Evolutionary conservation across 768 basidiomycete genomes (phyloP), one percentile per base, ranked within the genome.

Genomic region (Hygrocybe punicea): DNA sequence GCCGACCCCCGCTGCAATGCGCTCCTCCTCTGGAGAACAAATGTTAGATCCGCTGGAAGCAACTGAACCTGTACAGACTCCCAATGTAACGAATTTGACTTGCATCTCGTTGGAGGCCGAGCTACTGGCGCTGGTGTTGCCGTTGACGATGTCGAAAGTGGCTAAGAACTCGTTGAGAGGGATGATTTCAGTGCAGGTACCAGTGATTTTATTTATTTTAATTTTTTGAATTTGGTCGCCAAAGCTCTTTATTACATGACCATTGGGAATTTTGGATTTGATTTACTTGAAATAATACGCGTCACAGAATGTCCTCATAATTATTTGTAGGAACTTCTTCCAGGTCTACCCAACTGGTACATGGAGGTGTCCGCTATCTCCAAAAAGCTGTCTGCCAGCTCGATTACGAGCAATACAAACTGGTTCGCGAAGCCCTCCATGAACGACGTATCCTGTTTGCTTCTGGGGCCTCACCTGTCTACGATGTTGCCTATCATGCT

Each of bases 391-490:
- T n/a, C n/a, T n/a, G n/a, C n/a, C n/a, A n/a, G n/a, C n/a, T n/a
- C n/a, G n/a, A n/a, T n/a, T n/a, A n/a, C n/a, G n/a, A n/a, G n/a
- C 21, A 65, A 92, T n/a, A n/a, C n/a, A n/a, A n/a, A n/a, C n/a
- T n/a, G n/a, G n/a, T n/a, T n/a, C n/a, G n/a, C n/a, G n/a, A n/a
- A n/a, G n/a, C n/a, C n/a, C n/a, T n/a, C n/a, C n/a, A n/a, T n/a
- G 93, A n/a, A 97, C 96, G 0, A 95, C 93, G n/a, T n/a, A 0
- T 96, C 93, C 6, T 98, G 98, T 68, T 94, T 92, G 8, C n/a
- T n/a, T n/a, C n/a, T n/a, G n/a, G n/a, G n/a, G n/a, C n/a, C n/a
- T n/a, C n/a, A 13, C 97, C 97, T 37, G 96, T 98, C 2, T 85
- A 97, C 1, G 98, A 99, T 71, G n/a, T n/a, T n/a, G n/a, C 76